phyloP scores from a whole-genome alignment of 768 basidiomycete genomes.

The Psilocybe tampanensis region DNA sequence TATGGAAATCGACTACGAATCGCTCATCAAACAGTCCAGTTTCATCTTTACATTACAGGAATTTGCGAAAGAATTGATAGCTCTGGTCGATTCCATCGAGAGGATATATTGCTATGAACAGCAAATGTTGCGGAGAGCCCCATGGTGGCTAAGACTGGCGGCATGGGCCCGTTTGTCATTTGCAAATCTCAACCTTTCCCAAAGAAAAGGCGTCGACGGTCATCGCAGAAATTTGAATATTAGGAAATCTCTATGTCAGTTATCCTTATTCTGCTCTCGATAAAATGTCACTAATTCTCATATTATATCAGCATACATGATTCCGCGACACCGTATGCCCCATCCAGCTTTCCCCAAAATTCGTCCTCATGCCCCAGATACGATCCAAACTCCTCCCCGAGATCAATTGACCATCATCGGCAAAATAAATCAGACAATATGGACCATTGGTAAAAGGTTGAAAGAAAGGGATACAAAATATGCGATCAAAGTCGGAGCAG shows the following conservation, averaged over 20 bases:
- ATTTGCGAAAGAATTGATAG: conserved; percentile 82
- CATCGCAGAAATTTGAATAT: conserved; percentile 18
- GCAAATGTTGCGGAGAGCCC: conserved; percentile 26
- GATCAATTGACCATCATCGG: conserved; percentile 62
- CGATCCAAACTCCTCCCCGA: conserved; percentile 75
- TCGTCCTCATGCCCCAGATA: conserved; percentile 81
- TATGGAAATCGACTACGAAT: neutral
- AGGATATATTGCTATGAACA: conserved; percentile 74
- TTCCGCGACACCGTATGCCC: conserved; percentile 46
- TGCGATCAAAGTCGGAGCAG: conserved; percentile 86
- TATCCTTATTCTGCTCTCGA: neutral
- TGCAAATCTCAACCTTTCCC: conserved; percentile 8
- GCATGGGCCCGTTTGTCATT: conserved; percentile 14
- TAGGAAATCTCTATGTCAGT: conserved; percentile 43
- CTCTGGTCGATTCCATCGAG: conserved; percentile 82
- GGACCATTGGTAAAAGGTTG: conserved; percentile 68
- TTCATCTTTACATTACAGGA: conserved; percentile 98
- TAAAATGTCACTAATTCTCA: conserved; percentile 1
- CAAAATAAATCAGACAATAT: conserved; percentile 67
- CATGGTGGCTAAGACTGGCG: conserved; percentile 21
- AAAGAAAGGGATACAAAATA: conserved; percentile 81
- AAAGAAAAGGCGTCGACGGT: conserved; percentile 9
- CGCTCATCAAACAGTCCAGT: conserved; percentile 40
- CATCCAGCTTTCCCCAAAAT: conserved; percentile 81
- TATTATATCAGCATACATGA: conserved; percentile 49